phyloP scores from a whole-genome alignment of 352 stramenopile species.

The Pythium oligandrum region DNA sequence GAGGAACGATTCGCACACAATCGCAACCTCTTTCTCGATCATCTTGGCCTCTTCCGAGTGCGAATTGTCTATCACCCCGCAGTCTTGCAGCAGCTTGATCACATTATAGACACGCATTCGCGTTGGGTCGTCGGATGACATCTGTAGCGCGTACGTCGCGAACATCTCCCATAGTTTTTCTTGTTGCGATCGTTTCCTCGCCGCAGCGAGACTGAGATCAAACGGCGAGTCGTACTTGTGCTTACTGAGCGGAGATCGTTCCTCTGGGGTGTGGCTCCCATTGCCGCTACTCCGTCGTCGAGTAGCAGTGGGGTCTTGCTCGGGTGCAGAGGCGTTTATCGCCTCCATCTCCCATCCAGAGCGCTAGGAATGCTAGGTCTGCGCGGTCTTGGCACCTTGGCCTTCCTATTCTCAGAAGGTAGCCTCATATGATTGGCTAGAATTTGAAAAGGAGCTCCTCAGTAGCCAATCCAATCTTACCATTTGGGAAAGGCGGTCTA shows the following conservation, averaged over 20 bases:
- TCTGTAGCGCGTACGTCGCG: conserved; percentile 63
- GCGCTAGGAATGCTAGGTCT: too few relatives aligned
- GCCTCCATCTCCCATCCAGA: too few relatives aligned
- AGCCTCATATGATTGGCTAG: too few relatives aligned
- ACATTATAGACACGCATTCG: conserved; percentile 62
- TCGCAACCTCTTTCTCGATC: conserved; percentile 67
- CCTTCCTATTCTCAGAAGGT: too few relatives aligned
- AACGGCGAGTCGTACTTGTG: conserved; percentile 58
- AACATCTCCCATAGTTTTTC: conserved; percentile 82
- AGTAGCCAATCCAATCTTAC: too few relatives aligned
- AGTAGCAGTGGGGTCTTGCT: too few relatives aligned
- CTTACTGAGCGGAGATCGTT: not conserved
- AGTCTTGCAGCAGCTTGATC: conserved; percentile 75
- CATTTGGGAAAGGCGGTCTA: too few relatives aligned
- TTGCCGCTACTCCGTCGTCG: conserved; percentile 2
- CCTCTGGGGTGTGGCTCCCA: not conserved
- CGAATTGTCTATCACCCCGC: conserved; percentile 53
- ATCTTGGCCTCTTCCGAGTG: conserved; percentile 52
- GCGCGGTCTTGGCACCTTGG: too few relatives aligned
- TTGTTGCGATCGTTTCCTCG: conserved; percentile 52
- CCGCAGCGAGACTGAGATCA: conserved; percentile 46
- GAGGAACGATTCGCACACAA: conserved; percentile 70
- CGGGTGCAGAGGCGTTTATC: too few relatives aligned
- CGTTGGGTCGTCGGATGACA: conserved; percentile 74
- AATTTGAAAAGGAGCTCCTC: too few relatives aligned